Conservation (phyloP, 2,329 filamentous ascomycete species). For the Colletotrichum ledebouriae region DNA sequence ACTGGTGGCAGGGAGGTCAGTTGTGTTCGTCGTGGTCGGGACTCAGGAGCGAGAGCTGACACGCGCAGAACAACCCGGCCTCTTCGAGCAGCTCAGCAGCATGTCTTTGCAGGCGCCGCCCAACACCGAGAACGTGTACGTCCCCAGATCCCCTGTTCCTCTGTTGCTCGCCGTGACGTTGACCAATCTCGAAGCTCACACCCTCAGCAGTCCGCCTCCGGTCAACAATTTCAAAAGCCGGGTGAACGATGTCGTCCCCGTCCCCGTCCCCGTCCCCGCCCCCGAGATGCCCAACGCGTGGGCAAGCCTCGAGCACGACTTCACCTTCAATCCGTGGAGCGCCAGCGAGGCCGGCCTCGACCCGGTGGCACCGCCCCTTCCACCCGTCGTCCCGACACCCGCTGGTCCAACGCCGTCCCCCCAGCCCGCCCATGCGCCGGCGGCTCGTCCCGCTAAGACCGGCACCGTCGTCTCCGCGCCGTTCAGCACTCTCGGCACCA, state of each 20-base stretch:
- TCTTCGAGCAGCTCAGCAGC: neutral
- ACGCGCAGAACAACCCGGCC: neutral
- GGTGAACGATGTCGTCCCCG: neutral
- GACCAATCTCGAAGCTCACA: constrained; percentile 10
- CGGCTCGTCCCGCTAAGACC: neutral
- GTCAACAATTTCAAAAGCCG: neutral
- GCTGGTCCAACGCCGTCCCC: neutral
- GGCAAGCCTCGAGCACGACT: neutral
- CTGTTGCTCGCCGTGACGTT: neutral
- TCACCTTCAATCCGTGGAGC: neutral
- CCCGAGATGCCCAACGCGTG: neutral
- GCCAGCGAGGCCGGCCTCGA: neutral
- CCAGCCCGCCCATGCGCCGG: neutral
- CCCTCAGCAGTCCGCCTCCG: neutral
- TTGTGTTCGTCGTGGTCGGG: neutral
- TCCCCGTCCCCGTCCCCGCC: neutral
- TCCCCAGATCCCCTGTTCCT: neutral
- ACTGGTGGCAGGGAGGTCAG: neutral
- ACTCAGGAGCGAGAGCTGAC: neutral
- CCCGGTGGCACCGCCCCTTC: neutral
- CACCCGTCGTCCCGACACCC: neutral
- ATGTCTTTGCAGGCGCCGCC: constrained; percentile 2
- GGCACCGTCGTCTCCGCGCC: neutral
- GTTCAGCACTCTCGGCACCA: neutral
- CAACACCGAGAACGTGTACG: neutral